Conservation (phyloP, 441 rosid genomes). For the Theobroma grandiflorum region DNA sequence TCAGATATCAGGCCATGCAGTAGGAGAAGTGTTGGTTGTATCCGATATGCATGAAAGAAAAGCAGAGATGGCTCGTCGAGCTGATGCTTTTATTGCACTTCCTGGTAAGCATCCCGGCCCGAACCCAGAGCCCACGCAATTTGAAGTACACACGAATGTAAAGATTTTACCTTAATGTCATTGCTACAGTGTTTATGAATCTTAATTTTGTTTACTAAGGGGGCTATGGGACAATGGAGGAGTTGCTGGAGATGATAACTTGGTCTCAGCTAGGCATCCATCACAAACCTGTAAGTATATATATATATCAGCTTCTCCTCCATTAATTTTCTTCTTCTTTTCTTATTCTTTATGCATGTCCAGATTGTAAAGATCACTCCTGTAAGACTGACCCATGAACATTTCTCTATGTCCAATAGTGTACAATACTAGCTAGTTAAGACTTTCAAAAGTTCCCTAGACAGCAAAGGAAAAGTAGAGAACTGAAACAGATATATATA, state of each 20-base stretch:
- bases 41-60: constrained; percentile 57
- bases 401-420: too few species aligned
- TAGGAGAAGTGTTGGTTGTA: constrained; percentile 45
- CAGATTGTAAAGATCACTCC: not conserved
- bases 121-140: not conserved
- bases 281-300: constrained; percentile 47
- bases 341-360: not conserved
- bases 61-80: constrained; percentile 52
- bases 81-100: constrained; percentile 57
- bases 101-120: constrained; percentile 38
- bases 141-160: too few species aligned
- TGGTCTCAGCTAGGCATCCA: constrained; percentile 65
- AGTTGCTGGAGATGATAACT: constrained; percentile 57
- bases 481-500: too few species aligned
- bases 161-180: too few species aligned
- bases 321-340: not conserved
- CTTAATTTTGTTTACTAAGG: constrained; percentile 30
- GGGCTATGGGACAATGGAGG: constrained; percentile 63
- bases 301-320: not conserved
- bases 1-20: constrained; percentile 45
- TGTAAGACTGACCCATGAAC: too few species aligned
- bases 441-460: not conserved
- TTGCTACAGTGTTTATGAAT: too few species aligned
- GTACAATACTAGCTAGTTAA: not conserved
- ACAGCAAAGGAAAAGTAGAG: too few species aligned